Evolutionary conservation across 805 yeast species (phyloP).

Genomic region (Myxozyma monticola): DNA sequence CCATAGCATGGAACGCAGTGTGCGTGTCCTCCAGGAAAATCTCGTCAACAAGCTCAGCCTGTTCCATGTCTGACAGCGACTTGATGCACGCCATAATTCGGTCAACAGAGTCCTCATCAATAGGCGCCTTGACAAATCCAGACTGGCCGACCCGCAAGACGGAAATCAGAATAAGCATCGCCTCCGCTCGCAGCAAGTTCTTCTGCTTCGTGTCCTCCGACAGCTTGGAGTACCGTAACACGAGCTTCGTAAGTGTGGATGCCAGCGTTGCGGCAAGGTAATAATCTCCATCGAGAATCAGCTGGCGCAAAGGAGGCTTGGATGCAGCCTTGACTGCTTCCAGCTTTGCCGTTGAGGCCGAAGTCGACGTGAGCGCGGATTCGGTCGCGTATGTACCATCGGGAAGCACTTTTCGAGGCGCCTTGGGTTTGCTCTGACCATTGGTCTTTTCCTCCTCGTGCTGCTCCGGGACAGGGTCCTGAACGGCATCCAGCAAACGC

Average conservation of each 20-base stretch:
- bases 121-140: conserved; percentile 62
- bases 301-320: conserved; percentile 72
- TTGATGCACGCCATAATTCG: conserved; percentile 86
- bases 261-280: conserved; percentile 87
- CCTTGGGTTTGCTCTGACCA: conserved; percentile 39
- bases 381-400: conserved; percentile 99
- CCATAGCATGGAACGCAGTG: conserved; percentile 74
- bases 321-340: conserved; percentile 43
- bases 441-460: conserved; percentile 36
- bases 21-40: conserved; percentile 88
- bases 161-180: conserved; percentile 87
- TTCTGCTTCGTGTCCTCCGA: conserved; percentile 52
- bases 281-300: conserved; percentile 83
- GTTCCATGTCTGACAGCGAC: conserved; percentile 63
- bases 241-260: conserved; percentile 83
- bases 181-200: conserved; percentile 92
- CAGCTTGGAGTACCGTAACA: conserved; percentile 67
- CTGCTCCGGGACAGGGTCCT: conserved; percentile 40
- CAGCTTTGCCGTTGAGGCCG: conserved; percentile 40
- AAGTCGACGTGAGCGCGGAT: conserved; percentile 58
- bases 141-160: conserved; percentile 85
- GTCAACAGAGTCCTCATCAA: conserved; percentile 97
- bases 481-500: conserved; percentile 45
- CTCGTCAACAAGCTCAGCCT: conserved; percentile 48
- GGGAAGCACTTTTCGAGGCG: conserved; percentile 86